A percentile compares a stretch with the other conserved stretches of the same genome.
Evolutionary conservation across 2,329 filamentous ascomycete species (phyloP).

Genomic region (Leptosphaerulina australis): DNA sequence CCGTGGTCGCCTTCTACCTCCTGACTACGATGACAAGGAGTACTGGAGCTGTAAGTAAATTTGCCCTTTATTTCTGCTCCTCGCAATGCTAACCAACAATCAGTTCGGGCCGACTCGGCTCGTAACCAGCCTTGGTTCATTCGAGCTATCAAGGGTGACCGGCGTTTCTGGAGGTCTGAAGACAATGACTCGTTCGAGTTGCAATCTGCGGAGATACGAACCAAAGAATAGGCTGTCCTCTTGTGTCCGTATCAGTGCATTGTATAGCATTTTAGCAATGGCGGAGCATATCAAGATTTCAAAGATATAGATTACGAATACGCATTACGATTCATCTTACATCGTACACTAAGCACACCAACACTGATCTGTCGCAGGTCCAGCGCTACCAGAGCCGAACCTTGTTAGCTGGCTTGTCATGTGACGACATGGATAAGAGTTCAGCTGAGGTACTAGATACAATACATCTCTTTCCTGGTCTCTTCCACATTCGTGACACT

Average conservation of each 20-base stretch:
- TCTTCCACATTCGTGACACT: too few relatives aligned
- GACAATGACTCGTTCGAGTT: slow-evolving; percentile 32
- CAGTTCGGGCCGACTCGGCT: slow-evolving; percentile 31
- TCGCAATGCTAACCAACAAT: slow-evolving; percentile 6
- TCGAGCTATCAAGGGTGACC: slow-evolving; percentile 32
- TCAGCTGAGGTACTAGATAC: too few relatives aligned
- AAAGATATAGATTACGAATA: not conserved
- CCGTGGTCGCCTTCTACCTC: slow-evolving; percentile 27
- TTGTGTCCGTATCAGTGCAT: slow-evolving; percentile 1
- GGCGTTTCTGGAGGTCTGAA: slow-evolving; percentile 31
- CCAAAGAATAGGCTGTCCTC: slow-evolving; percentile 11
- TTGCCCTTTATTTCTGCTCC: not conserved
- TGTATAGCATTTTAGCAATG: slow-evolving; percentile 2
- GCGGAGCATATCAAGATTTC: not conserved
- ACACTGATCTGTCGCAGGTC: slow-evolving; percentile 2
- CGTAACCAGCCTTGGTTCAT: slow-evolving; percentile 37
- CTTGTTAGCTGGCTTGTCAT: too few relatives aligned
- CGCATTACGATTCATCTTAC: not conserved
- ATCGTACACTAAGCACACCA: not conserved
- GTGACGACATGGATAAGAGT: too few relatives aligned
- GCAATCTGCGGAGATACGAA: slow-evolving; percentile 21
- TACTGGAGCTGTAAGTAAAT: slow-evolving; percentile 37
- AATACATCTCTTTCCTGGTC: too few relatives aligned
- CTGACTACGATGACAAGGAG: slow-evolving; percentile 38
- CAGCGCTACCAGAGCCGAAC: too few relatives aligned